Evolutionary conservation across 306 rosid genomes (phyloP), one percentile per base, ranked within the genome.

Genomic region (Pyrus communis): DNA sequence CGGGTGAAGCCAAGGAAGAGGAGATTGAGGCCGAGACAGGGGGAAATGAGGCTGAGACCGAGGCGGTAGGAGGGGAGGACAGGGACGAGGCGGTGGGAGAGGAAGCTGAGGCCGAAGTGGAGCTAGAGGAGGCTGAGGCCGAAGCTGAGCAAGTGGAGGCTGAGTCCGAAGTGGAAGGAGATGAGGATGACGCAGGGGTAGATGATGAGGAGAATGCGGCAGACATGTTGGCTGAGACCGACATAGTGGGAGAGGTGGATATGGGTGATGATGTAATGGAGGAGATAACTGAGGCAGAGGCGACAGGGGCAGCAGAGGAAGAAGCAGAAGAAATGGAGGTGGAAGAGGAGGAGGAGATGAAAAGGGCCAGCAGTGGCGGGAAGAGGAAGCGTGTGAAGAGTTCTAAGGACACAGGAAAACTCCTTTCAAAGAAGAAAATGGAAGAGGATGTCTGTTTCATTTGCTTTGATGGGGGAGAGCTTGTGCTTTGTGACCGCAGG

Each of bases 371-470:
- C 40, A 78, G 78, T 83, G 85, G 90, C 21, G 88, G 90, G 73
- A 93, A 91, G 86, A 91, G 97, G 88, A 96, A 88, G 93, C 96
- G 97, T 30, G 89, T 82, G 69, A 96, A 85, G 88, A 87, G 76
- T 86, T 49, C 82, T 7, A 93, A 84, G 80, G 77, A 87, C 14
- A 65, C 82, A 3, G 83, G 81, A 28, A 89, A 84, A 82, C 90
- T 63, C 77, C 73, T 87, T 7, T 79, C 84, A 5, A 88, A 63
- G 87, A 96, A 93, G 84, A 96, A 85, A 85, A 57, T 74, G 81
- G 99, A 96, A 80, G 99, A 96, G 83, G 99, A 96, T 33, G 99
- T 96, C 74, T 96, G 99, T 78, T 96, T 96, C 88, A 93, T 96
- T 88, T 96, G 99, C 88, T 96, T 96, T 42, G 99, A 96, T 52